Conservation (phyloP, 768 basidiomycete genomes). For the Ramaria sp. region DNA sequence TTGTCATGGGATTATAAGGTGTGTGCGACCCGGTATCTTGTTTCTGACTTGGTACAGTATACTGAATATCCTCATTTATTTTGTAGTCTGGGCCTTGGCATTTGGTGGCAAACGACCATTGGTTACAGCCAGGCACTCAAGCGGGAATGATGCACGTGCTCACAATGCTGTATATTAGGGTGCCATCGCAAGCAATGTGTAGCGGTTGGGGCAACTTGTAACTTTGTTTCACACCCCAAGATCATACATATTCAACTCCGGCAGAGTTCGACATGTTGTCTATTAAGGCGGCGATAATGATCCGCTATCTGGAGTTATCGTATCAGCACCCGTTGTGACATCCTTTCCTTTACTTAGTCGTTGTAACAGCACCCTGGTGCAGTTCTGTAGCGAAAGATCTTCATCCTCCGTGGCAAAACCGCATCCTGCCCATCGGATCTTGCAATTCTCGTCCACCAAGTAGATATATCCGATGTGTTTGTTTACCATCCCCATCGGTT, state of each 20-base stretch:
- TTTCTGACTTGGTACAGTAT: background rate
- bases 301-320: no score
- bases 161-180: background rate
- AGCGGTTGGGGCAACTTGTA: background rate
- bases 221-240: no score
- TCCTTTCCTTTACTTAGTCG: conserved; percentile 24
- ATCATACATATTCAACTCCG: no score
- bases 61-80: background rate
- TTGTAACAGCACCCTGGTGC: conserved; percentile 57
- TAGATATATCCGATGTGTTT: conserved; percentile 88
- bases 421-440: conserved; percentile 88
- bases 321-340: background rate
- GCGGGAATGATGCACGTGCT: background rate
- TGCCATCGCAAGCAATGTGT: background rate
- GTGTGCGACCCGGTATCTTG: background rate
- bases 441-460: conserved; percentile 74
- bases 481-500: conserved; percentile 81
- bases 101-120: conserved; percentile 78
- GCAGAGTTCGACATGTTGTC: no score
- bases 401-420: conserved; percentile 76
- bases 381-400: conserved; percentile 52
- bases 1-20: conserved; percentile 52
- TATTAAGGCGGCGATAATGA: no score
- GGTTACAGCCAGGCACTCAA: background rate
- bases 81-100: conserved; percentile 47